Evolutionary conservation across 2,329 filamentous ascomycete genomes (phyloP).

Genomic region (Phaeomoniella chlamydospora): DNA sequence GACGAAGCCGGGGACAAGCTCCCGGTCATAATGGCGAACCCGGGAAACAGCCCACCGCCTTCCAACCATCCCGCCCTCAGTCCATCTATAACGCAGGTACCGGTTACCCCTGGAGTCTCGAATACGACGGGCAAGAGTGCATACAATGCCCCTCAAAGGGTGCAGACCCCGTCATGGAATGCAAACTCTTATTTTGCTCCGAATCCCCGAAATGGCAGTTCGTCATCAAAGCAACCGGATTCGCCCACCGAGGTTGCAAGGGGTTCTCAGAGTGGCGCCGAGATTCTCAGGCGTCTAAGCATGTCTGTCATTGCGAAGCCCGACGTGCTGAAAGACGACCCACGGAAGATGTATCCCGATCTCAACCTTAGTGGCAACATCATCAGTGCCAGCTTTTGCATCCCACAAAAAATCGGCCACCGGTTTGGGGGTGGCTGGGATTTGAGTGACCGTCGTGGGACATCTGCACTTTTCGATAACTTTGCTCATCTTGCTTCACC

Average conservation of each 20-base stretch:
- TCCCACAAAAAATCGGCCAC: constrained; percentile 45
- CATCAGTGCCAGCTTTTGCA: constrained; percentile 49
- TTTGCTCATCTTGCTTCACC: constrained; percentile 79
- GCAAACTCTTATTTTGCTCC: constrained; percentile 19
- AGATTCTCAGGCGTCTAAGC: constrained; percentile 39
- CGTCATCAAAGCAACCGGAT: constrained; percentile 10
- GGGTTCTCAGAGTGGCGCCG: constrained; percentile 30
- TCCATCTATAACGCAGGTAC: constrained; percentile 20
- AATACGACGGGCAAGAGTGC: constrained; percentile 16
- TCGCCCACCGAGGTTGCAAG: constrained; percentile 27
- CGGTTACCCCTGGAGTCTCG: constrained; percentile 27
- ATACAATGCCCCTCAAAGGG: constrained; percentile 16
- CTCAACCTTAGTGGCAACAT: constrained; percentile 46
- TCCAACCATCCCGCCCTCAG: constrained; percentile 22
- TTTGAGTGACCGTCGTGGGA: constrained; percentile 63
- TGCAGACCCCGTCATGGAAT: constrained; percentile 16
- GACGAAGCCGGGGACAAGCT: too few species aligned
- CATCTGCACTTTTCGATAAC: constrained; percentile 84
- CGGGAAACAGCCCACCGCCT: background rate
- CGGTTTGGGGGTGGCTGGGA: constrained; percentile 44
- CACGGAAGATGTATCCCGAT: constrained; percentile 38
- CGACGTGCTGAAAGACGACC: constrained; percentile 30
- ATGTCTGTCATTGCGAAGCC: constrained; percentile 10
- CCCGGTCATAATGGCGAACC: background rate
- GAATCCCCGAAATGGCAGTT: constrained; percentile 8